Conservation (phyloP, 345 rosid species). For the Punica granatum region DNA sequence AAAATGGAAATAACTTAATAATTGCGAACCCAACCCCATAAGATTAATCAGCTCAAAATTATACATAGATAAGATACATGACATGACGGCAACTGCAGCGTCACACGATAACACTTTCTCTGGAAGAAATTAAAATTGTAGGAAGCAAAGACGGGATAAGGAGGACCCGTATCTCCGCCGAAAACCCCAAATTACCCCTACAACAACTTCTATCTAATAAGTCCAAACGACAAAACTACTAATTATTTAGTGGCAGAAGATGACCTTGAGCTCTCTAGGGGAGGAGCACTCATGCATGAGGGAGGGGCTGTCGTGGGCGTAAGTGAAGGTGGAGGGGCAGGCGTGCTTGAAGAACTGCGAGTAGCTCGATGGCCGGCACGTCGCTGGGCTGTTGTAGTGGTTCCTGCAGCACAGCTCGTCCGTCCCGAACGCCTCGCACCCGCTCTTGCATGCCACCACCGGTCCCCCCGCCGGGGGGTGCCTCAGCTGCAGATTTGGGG, state of each 20-base stretch:
- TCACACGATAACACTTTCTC: no score
- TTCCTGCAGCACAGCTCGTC: conserved; percentile 87
- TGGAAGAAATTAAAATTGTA: no score
- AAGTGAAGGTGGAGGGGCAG: conserved; percentile 82
- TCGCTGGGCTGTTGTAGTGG: conserved; percentile 66
- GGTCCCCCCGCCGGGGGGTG: conserved; percentile 33
- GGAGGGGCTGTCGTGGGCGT: conserved; percentile 79
- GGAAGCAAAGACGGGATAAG: no score
- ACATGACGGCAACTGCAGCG: neutral
- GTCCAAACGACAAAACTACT: no score
- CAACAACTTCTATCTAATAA: no score
- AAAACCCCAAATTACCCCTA: no score
- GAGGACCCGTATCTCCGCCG: no score
- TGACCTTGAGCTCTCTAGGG: conserved; percentile 88
- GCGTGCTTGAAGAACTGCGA: conserved; percentile 77
- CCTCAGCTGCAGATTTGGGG: conserved; percentile 43
- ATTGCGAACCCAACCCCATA: no score
- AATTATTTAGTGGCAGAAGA: conserved; percentile 85
- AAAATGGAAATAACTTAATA: no score
- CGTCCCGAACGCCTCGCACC: conserved; percentile 71
- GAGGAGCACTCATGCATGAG: conserved; percentile 83
- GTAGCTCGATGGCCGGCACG: conserved; percentile 59
- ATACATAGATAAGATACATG: no score
- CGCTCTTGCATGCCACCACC: conserved; percentile 87
- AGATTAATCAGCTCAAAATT: no score